These are phyloP conservation scores for Apiospora sp. DNA, from an alignment of 2,329 filamentous ascomycete genomes.

Conservation along the genomic window DNA sequence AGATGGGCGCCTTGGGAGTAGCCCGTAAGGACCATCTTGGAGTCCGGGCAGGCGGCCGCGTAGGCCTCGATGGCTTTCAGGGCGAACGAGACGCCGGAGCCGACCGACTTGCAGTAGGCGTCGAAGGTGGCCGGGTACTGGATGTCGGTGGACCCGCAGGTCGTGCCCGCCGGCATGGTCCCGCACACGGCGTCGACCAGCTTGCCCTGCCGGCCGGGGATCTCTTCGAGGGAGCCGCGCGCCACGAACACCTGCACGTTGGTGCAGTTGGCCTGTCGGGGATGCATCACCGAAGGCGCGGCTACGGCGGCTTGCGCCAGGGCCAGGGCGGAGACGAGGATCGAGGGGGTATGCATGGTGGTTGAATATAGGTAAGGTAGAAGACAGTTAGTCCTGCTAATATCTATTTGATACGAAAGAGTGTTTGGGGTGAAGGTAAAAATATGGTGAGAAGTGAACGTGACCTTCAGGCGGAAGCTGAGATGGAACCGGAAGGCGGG, in stretches of 20 bases:
- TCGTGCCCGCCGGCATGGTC: not conserved
- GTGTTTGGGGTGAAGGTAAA: not conserved
- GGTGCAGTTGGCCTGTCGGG: not conserved
- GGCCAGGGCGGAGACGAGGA: slow-evolving; percentile 5
- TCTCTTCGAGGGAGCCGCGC: slow-evolving; percentile 21
- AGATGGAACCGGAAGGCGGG: not conserved
- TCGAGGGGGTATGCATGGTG: not conserved
- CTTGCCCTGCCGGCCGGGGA: slow-evolving; percentile 21
- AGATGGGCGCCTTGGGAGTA: slow-evolving; percentile 21
- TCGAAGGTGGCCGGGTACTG: slow-evolving; percentile 23
- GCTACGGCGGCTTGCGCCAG: slow-evolving; percentile 15
- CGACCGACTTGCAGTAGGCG: slow-evolving; percentile 18
- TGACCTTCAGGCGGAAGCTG: not conserved
- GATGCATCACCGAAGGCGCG: not conserved
- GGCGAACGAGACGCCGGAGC: slow-evolving; percentile 15
- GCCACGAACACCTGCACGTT: slow-evolving; percentile 17
- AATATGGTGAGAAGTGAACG: not conserved
- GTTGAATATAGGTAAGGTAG: too few relatives aligned
- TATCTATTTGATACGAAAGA: not conserved
- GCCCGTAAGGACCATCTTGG: slow-evolving; percentile 22
- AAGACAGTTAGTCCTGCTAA: not conserved
- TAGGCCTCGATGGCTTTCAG: not conserved
- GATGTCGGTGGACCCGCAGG: slow-evolving; percentile 20
- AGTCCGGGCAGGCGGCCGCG: slow-evolving; percentile 4
- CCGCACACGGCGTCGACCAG: slow-evolving; percentile 20